Evolutionary conservation across 805 yeast genomes (phyloP), one percentile per base, ranked within the genome.

Genomic region (Metschnikowia borealis): DNA sequence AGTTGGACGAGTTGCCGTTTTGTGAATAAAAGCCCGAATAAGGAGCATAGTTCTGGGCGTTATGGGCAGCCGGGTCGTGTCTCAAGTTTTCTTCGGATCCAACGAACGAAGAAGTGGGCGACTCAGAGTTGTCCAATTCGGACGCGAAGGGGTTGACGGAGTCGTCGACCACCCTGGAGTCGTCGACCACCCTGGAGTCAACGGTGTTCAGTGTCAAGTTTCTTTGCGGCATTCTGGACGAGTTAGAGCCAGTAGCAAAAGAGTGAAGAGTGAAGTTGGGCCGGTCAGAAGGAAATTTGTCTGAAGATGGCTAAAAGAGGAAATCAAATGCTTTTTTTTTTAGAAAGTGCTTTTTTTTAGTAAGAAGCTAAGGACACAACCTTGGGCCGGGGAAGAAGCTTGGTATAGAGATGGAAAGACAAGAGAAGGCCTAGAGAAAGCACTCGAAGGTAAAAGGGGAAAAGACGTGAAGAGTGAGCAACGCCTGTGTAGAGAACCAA

Each of bases 1-100:
- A 66, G 56, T 71, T 66, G 17, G 75, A 61, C 2, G 70, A 62
- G 3, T 77, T 73, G 20, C 72, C 73, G 48, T 68, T 70, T 35
- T 70, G 70, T 17, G 71, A 64, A 59, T 70, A 74, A 58, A 73
- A 73, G 0, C 75, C 45, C 13, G 45, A 41, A 42, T 54, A 55
- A 11, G 54, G 51, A 26, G 69, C 66, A 53, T 75, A 75, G 32
- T 68, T 70, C 44, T 71, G 66, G 44, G 31, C 46, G 41, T 47
- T 37, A 18, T 38, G 46, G 11, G 39, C 31, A 14, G 43, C 38
- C 23, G 39, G 42, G 21, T 44, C 46, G 14, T 20, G 37, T 32
- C 26, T 21, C 23, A 44, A 35, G 20, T 47, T 40, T 21, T 49
- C 44, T 54, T 64, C 38, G 48, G 60, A 50, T 18, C 23, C 37